phyloP scores from a whole-genome alignment of 1,284 basidiomycete species.

The Irpex rosettiformis region DNA sequence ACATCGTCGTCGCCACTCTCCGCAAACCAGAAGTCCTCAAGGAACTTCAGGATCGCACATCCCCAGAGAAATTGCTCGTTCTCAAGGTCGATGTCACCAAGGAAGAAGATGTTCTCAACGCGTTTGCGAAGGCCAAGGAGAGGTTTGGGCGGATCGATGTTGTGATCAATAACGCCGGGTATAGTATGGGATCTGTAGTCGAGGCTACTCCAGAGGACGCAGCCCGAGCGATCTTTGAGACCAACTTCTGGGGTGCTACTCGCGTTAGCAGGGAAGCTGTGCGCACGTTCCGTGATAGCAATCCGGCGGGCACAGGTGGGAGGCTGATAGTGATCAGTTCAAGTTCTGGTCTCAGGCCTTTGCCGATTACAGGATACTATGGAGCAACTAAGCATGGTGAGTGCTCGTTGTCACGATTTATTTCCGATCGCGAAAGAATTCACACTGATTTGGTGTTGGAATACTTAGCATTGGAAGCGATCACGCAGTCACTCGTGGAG shows the following conservation, averaged over 20 bases:
- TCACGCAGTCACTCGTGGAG: background rate
- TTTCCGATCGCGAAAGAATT: background rate
- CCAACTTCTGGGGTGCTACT: slow-evolving; percentile 37
- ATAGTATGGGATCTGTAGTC: slow-evolving; percentile 29
- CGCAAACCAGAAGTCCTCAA: slow-evolving; percentile 25
- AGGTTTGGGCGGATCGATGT: slow-evolving; percentile 41
- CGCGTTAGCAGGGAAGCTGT: slow-evolving; percentile 33
- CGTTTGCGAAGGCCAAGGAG: slow-evolving; percentile 31
- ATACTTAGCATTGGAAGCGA: background rate
- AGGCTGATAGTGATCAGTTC: background rate
- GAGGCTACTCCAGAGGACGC: slow-evolving; percentile 30
- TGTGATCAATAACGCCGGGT: slow-evolving; percentile 42
- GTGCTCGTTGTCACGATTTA: slow-evolving; percentile 1
- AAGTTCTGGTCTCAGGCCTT: slow-evolving; percentile 21
- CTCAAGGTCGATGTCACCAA: slow-evolving; percentile 38
- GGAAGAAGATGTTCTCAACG: slow-evolving; percentile 24
- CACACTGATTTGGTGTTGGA: background rate
- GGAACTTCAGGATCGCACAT: slow-evolving; percentile 19
- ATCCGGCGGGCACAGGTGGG: slow-evolving; percentile 20
- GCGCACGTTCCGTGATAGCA: slow-evolving; percentile 35
- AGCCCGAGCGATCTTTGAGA: slow-evolving; percentile 32
- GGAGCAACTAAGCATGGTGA: slow-evolving; percentile 28
- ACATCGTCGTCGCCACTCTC: slow-evolving; percentile 30
- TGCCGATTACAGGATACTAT: slow-evolving; percentile 28
- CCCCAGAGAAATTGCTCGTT: slow-evolving; percentile 29